A percentile compares a stretch with the other conserved stretches of the same genome.
Conservation (phyloP, 306 rosid genomes). For the Sechiopsis laciniata region DNA sequence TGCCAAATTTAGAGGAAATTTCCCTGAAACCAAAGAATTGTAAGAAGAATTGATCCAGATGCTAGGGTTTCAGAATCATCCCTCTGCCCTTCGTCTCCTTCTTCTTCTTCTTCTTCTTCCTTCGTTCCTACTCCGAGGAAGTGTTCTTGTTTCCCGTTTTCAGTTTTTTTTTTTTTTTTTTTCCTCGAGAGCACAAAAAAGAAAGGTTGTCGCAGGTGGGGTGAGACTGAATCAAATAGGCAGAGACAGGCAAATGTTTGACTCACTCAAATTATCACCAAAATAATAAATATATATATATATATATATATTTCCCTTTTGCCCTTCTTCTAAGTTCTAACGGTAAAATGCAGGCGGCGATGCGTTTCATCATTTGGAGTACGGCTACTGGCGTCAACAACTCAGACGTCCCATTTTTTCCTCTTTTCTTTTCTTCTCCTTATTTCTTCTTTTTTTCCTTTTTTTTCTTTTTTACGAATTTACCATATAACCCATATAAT, state of each 20-base stretch:
- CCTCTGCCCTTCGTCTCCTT: background rate
- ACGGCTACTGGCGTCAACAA: background rate
- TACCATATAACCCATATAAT: too few species aligned
- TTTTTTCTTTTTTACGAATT: too few species aligned
- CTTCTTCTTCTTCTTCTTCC: background rate
- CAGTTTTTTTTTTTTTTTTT: background rate
- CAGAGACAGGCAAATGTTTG: slow-evolving; percentile 21
- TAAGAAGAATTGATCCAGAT: background rate
- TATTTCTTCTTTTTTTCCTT: too few species aligned
- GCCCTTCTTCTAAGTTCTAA: background rate
- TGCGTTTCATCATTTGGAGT: slow-evolving; percentile 16
- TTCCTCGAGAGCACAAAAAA: background rate
- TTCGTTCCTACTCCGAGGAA: background rate
- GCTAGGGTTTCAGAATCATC: background rate
- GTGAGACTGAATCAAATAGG: slow-evolving; percentile 17
- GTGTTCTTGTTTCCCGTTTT: background rate
- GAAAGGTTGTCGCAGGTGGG: slow-evolving; percentile 15
- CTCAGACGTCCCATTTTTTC: too few species aligned
- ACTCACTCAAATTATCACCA: slow-evolving; percentile 20
- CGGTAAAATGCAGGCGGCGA: slow-evolving; percentile 19
- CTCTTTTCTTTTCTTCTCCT: too few species aligned
- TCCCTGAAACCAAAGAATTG: background rate
- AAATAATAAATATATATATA: background rate
- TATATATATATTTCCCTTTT: background rate
- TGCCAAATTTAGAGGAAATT: slow-evolving; percentile 19